Evolutionary conservation across 2,329 filamentous ascomycete genomes (phyloP).

Genomic region (Shiraia sp.): DNA sequence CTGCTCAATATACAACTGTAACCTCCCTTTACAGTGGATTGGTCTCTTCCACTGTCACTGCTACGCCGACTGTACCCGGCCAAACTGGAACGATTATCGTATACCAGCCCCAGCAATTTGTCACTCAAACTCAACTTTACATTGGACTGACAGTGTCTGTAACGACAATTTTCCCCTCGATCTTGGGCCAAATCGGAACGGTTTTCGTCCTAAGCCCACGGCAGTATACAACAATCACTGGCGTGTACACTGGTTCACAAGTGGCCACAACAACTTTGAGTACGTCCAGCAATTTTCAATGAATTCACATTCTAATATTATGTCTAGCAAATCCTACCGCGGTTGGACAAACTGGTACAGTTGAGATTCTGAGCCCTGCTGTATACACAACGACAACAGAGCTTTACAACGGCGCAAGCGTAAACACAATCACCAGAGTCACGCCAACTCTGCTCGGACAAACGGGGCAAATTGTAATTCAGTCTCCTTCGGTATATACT

Average conservation of each 20-base stretch:
- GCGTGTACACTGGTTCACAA: background rate
- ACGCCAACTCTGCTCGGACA: background rate
- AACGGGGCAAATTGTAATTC: background rate
- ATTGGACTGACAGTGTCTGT: background rate
- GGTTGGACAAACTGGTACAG: conserved; percentile 1
- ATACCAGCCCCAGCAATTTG: background rate
- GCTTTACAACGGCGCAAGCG: background rate
- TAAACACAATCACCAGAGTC: background rate
- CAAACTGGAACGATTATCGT: conserved; percentile 1
- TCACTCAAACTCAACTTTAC: background rate
- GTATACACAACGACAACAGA: background rate
- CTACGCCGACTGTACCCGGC: background rate
- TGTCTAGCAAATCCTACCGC: background rate
- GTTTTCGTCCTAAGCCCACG: too few species aligned
- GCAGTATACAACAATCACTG: background rate
- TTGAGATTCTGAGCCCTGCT: background rate
- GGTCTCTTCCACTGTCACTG: background rate
- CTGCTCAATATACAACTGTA: background rate
- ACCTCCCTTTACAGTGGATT: background rate
- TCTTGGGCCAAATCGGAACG: too few species aligned
- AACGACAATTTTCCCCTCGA: background rate
- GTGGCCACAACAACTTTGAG: background rate
- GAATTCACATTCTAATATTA: too few species aligned
- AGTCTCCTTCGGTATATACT: background rate
- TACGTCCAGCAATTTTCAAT: too few species aligned